These are phyloP conservation scores for Saccharomycopsis olivae DNA, from an alignment of 805 yeast species.

Conservation along the genomic window DNA sequence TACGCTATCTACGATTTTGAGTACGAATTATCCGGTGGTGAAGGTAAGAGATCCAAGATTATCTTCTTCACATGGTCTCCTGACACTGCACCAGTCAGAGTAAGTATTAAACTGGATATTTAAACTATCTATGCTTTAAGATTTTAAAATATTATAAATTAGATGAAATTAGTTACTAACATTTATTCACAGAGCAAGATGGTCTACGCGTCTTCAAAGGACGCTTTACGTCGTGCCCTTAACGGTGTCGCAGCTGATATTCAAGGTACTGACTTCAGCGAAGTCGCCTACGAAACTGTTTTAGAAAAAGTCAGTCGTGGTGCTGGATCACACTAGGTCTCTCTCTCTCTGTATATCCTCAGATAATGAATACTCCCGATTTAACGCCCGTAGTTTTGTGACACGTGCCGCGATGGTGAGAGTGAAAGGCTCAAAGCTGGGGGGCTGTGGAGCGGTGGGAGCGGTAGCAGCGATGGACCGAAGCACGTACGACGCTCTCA, in stretches of 20 bases:
- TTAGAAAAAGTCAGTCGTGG: constrained; percentile 82
- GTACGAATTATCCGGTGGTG: constrained; percentile 80
- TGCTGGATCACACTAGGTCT: constrained; percentile 24
- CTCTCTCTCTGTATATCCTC: too few species aligned
- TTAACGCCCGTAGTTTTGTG: too few species aligned
- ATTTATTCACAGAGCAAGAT: constrained; percentile 49
- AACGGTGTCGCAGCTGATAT: constrained; percentile 91
- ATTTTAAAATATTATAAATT: too few species aligned
- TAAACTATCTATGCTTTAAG: not conserved
- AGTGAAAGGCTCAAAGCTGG: too few species aligned
- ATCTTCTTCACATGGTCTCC: constrained; percentile 89
- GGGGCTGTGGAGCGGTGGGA: too few species aligned
- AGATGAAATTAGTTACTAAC: constrained; percentile 4
- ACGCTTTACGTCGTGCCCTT: constrained; percentile 93
- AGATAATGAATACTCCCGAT: too few species aligned
- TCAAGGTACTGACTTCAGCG: constrained; percentile 97
- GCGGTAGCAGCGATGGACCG: too few species aligned
- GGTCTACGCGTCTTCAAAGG: constrained; percentile 98
- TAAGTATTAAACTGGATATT: constrained; percentile 14
- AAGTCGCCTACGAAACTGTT: constrained; percentile 90
- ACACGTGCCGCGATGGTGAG: too few species aligned
- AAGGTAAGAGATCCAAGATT: constrained; percentile 83
- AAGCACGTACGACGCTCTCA: constrained; percentile 4
- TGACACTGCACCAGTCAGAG: constrained; percentile 88
- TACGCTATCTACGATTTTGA: constrained; percentile 97